Conservation (phyloP, 1,139 yeast genomes). For the Komagataea norvegica region DNA sequence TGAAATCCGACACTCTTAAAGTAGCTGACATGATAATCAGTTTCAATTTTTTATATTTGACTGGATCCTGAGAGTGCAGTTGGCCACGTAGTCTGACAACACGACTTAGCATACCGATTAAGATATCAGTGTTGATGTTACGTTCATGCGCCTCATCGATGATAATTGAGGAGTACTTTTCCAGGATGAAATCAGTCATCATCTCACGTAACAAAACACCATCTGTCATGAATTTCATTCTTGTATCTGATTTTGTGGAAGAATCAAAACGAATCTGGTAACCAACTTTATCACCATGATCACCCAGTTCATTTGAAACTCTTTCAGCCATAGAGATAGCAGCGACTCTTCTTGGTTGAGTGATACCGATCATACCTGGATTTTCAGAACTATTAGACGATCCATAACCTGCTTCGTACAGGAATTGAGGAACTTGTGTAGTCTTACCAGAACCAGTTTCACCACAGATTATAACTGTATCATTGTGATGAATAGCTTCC, state of each 20-base stretch:
- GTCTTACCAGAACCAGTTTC: slow-evolving; percentile 86
- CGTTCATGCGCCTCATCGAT: slow-evolving; percentile 99
- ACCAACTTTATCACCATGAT: slow-evolving; percentile 73
- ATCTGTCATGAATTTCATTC: slow-evolving; percentile 95
- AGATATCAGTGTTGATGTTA: slow-evolving; percentile 89
- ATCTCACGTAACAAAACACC: slow-evolving; percentile 93
- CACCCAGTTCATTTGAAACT: slow-evolving; percentile 78
- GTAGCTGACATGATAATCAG: slow-evolving; percentile 92
- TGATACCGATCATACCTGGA: slow-evolving; percentile 92
- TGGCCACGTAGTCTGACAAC: slow-evolving; percentile 71
- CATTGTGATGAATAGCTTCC: slow-evolving; percentile 95
- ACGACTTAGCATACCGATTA: slow-evolving; percentile 91
- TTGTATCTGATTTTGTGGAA: slow-evolving; percentile 62
- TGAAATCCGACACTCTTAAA: slow-evolving; percentile 84
- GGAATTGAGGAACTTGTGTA: slow-evolving; percentile 71
- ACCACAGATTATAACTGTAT: slow-evolving; percentile 89
- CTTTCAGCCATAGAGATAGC: slow-evolving; percentile 97
- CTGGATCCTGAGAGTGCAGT: slow-evolving; percentile 44
- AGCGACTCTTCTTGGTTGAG: slow-evolving; percentile 98
- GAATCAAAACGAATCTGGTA: slow-evolving; percentile 91
- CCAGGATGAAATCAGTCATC: slow-evolving; percentile 77
- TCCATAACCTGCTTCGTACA: slow-evolving; percentile 89
- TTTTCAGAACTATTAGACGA: slow-evolving; percentile 49
- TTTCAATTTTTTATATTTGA: slow-evolving; percentile 54
- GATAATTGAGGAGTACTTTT: slow-evolving; percentile 78